Conservation (phyloP, 2,329 filamentous ascomycete species). For the Fusarium tanahbumbuense region DNA sequence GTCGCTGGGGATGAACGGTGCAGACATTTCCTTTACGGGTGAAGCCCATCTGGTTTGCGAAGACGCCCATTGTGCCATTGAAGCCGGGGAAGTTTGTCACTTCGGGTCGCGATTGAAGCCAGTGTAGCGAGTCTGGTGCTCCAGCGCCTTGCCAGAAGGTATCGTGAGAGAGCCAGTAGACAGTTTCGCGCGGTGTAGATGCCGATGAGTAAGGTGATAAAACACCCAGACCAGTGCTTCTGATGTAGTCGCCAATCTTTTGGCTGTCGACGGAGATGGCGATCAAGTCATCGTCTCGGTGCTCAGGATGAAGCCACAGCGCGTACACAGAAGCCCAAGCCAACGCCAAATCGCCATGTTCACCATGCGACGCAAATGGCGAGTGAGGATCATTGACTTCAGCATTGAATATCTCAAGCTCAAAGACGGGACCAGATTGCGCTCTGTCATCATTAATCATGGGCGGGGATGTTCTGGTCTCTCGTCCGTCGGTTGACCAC, state of each 20-base stretch:
- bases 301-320: conserved; percentile 24
- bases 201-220: conserved; percentile 9
- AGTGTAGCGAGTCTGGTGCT: conserved; percentile 43
- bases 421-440: background rate
- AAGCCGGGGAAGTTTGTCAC: conserved; percentile 43
- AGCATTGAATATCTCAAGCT: conserved; percentile 17
- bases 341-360: conserved; percentile 3
- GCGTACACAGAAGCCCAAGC: conserved; percentile 27
- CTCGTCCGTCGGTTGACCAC: conserved; percentile 11
- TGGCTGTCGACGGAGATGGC: conserved; percentile 14
- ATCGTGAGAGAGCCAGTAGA: conserved; percentile 41
- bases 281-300: conserved; percentile 19
- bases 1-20: conserved; percentile 45
- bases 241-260: conserved; percentile 17
- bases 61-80: conserved; percentile 37
- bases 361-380: conserved; percentile 5
- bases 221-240: conserved; percentile 19
- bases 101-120: conserved; percentile 42
- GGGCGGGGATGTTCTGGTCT: conserved; percentile 17
- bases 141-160: conserved; percentile 45
- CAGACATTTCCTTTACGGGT: conserved; percentile 46
- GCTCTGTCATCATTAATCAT: conserved; percentile 31
- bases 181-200: background rate
- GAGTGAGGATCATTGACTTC: conserved; percentile 8
- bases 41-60: conserved; percentile 44